A percentile compares a stretch with the other conserved stretches of the same genome.
Conservation (phyloP, 192 early-diverging fungal species). For the Rhizoclosmatium globosum region DNA sequence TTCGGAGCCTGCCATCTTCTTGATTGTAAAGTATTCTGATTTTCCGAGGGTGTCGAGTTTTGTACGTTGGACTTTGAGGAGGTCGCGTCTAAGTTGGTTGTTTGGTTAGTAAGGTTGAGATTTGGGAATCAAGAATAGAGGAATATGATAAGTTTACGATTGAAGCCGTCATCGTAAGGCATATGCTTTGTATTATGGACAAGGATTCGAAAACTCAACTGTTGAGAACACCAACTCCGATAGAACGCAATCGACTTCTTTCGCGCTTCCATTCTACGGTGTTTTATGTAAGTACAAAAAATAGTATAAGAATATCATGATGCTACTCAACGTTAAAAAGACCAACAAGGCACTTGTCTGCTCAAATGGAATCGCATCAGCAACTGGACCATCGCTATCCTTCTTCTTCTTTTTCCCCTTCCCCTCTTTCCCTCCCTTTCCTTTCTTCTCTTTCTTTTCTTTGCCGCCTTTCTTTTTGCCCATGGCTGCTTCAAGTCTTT, state of each 20-base stretch:
- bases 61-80: conserved; percentile 23
- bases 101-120: not conserved
- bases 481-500: not conserved
- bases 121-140: not conserved
- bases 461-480: conserved; percentile 11
- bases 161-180: too few relatives aligned
- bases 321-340: conserved; percentile 6
- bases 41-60: conserved; percentile 19
- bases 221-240: conserved; percentile 20
- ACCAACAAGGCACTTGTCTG: conserved; percentile 12
- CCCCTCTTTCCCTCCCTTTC: not conserved
- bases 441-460: conserved; percentile 16
- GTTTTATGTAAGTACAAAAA: not conserved
- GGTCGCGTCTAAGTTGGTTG: conserved; percentile 17
- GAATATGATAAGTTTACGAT: not conserved
- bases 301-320: not conserved
- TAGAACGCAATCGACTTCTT: conserved; percentile 35
- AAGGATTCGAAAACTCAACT: not conserved
- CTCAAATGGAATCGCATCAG: conserved; percentile 21
- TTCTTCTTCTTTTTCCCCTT: not conserved
- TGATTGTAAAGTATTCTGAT: conserved; percentile 27
- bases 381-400: conserved; percentile 4
- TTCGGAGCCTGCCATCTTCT: conserved; percentile 14
- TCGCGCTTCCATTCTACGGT: conserved; percentile 15
- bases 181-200: too few relatives aligned